Conservation (phyloP, 2,329 filamentous ascomycete species). For the Aureobasidium vineae region DNA sequence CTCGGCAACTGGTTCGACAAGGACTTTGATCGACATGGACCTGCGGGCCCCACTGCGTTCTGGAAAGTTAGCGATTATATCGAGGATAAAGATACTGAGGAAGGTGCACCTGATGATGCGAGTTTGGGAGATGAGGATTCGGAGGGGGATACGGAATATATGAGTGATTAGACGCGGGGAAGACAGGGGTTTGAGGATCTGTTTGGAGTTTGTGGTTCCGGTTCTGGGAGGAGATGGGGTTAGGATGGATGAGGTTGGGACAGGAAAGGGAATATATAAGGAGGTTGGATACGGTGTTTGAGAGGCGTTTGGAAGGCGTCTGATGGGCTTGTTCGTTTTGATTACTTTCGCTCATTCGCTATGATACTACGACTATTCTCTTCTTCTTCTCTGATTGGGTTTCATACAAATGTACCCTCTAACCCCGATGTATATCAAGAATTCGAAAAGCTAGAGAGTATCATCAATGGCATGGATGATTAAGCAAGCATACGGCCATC, state of each 20-base stretch:
- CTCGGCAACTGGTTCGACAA: slow-evolving; percentile 77
- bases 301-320: not conserved
- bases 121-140: slow-evolving; percentile 17
- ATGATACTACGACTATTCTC: not conserved
- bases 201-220: no score
- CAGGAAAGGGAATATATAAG: no score
- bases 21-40: slow-evolving; percentile 66
- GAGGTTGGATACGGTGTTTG: not conserved
- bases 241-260: not conserved
- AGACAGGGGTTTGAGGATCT: no score
- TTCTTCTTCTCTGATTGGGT: no score
- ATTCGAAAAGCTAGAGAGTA: no score
- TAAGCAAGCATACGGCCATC: no score
- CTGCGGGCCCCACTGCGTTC: slow-evolving; percentile 71
- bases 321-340: not conserved
- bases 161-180: not conserved
- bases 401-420: no score
- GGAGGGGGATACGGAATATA: slow-evolving; percentile 18
- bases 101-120: not conserved
- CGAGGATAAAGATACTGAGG: slow-evolving; percentile 13
- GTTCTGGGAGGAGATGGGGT: no score
- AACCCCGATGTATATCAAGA: no score
- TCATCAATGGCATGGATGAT: no score
- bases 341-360: not conserved
- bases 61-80: slow-evolving; percentile 62